phyloP scores from a whole-genome alignment of 2,329 filamentous ascomycete genomes.

The Neurospora sp. region DNA sequence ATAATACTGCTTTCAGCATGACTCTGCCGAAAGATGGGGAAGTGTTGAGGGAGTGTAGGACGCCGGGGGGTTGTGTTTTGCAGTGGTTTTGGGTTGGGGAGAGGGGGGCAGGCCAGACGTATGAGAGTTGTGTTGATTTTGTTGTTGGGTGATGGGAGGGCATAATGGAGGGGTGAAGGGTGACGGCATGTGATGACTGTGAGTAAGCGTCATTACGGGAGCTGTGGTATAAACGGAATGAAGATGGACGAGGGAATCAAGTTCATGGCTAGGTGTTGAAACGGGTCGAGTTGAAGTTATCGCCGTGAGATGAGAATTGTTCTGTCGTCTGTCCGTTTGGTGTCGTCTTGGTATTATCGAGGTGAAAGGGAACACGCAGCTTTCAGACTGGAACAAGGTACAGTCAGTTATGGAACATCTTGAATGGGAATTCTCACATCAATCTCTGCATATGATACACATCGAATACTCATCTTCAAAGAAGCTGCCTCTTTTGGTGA shows the following conservation, averaged over 20 bases:
- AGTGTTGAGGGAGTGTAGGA: conserved; percentile 13
- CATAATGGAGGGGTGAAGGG: not conserved
- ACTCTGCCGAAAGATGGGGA: conserved; percentile 25
- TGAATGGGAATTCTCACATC: not conserved
- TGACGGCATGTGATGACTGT: too few species aligned
- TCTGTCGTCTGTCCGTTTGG: not conserved
- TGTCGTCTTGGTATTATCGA: not conserved
- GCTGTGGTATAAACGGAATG: not conserved
- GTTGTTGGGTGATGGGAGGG: conserved; percentile 7
- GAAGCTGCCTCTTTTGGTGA: not conserved
- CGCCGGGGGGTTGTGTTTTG: conserved; percentile 26
- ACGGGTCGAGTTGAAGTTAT: not conserved
- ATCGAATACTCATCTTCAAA: not conserved
- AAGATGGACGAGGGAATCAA: not conserved
- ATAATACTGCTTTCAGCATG: conserved; percentile 36
- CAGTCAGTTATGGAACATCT: not conserved
- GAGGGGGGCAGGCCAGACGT: conserved; percentile 27
- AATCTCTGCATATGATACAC: not conserved
- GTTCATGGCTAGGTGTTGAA: not conserved
- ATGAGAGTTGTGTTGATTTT: conserved; percentile 31
- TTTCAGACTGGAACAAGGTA: not conserved
- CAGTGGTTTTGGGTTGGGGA: conserved; percentile 38
- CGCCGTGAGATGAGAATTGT: not conserved
- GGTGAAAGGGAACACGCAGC: not conserved
- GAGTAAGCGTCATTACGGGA: not conserved